Percentiles rank a stretch among this genome's conserved stretches.
Conservation (phyloP, 2,329 filamentous ascomycete species). For the Capronia epimyces region DNA sequence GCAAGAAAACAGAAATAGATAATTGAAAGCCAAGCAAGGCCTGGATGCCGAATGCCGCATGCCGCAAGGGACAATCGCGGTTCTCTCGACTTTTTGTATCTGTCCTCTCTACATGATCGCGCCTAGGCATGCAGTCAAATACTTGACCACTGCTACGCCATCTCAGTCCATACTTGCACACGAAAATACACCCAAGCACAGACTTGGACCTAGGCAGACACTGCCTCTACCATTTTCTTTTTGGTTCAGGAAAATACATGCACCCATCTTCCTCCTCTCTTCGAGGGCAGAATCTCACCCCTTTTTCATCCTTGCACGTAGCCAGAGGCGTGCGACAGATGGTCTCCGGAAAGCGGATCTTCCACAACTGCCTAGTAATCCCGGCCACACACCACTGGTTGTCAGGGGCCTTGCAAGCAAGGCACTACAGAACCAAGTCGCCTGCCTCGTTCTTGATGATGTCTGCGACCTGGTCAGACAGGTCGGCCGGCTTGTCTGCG, state of each 20-base stretch:
- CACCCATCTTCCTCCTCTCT: background rate
- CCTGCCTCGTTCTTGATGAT: conserved; percentile 16
- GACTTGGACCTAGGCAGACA: background rate
- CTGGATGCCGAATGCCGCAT: too few species aligned
- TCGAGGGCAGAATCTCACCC: background rate
- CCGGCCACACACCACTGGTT: background rate
- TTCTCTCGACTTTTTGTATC: background rate
- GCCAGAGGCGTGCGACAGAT: background rate
- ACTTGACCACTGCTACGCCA: background rate
- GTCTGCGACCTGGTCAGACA: conserved; percentile 54
- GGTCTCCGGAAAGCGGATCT: background rate
- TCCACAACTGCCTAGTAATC: background rate
- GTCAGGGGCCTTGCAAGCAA: background rate
- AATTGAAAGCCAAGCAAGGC: too few species aligned
- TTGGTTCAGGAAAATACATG: too few species aligned
- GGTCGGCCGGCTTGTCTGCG: conserved; percentile 52
- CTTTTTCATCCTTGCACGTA: background rate
- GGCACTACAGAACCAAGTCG: conserved; percentile 9
- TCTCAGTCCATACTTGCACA: background rate
- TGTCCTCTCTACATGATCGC: background rate
- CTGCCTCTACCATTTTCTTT: background rate
- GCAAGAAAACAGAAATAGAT: too few species aligned
- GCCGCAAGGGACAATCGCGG: background rate
- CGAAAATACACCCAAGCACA: background rate
- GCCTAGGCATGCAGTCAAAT: background rate